These are phyloP conservation scores for Xylaria sp. DNA, from an alignment of 2,329 filamentous ascomycete genomes.

Conservation along the genomic window DNA sequence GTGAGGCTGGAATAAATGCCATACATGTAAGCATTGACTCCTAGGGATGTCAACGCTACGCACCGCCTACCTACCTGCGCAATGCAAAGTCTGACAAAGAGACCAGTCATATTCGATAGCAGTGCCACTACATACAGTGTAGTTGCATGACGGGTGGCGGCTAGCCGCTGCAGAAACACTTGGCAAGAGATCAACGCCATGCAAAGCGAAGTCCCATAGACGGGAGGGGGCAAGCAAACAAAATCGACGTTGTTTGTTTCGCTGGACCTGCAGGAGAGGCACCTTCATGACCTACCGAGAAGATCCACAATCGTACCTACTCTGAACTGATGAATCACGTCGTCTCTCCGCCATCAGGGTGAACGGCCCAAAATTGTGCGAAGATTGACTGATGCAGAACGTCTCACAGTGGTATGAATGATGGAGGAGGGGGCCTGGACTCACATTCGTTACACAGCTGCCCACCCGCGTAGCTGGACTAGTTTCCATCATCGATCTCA, in stretches of 20 bases:
- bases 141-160: neutral
- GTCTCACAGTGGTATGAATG: neutral
- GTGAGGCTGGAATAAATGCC: neutral
- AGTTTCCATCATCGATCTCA: constrained; percentile 17
- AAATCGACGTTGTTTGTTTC: neutral
- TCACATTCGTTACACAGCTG: neutral
- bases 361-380: neutral
- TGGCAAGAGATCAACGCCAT: neutral
- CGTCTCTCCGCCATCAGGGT: constrained; percentile 3
- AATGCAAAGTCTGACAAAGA: constrained; percentile 20
- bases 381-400: neutral
- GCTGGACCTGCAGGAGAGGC: constrained; percentile 13
- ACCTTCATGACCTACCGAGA: constrained; percentile 1
- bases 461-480: constrained; percentile 6
- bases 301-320: neutral
- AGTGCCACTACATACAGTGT: neutral
- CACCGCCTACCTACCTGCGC: constrained; percentile 2
- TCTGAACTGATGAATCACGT: constrained; percentile 18
- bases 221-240: neutral
- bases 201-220: no score
- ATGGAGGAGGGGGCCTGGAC: neutral
- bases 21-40: neutral
- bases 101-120: constrained; percentile 3
- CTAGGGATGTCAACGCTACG: neutral
- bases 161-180: neutral